A percentile compares a stretch with the other conserved stretches of the same genome.
Evolutionary conservation across 345 rosid species (phyloP).

Genomic region (Dipteronia sinensis): DNA sequence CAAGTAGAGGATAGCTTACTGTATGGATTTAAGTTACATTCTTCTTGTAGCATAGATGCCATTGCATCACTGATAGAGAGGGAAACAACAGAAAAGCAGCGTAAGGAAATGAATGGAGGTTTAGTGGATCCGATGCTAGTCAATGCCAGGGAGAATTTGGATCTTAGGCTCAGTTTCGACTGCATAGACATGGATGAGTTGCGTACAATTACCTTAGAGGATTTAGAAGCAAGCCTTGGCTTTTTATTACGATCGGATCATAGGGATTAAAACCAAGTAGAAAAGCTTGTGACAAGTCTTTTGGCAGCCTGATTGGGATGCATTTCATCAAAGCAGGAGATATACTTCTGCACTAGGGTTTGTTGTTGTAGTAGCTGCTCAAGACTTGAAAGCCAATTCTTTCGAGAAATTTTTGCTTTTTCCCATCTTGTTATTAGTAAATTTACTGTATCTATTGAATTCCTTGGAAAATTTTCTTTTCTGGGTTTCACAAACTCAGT

Average conservation of each 20-base stretch:
- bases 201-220: constrained; percentile 67
- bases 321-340: constrained; percentile 11
- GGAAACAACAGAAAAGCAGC: constrained; percentile 79
- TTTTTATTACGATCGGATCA: constrained; percentile 44
- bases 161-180: constrained; percentile 79
- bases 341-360: background rate
- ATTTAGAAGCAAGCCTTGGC: constrained; percentile 67
- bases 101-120: constrained; percentile 95
- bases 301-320: background rate
- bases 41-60: constrained; percentile 66
- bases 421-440: constrained; percentile 5
- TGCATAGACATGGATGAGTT: constrained; percentile 75
- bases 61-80: constrained; percentile 62
- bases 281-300: constrained; percentile 7
- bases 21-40: constrained; percentile 72
- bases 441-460: constrained; percentile 5
- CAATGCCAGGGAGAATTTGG: constrained; percentile 91
- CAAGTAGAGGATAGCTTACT: constrained; percentile 60
- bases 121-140: constrained; percentile 77
- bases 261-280: background rate
- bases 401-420: background rate
- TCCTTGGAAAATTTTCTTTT: background rate
- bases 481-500: background rate
- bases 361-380: constrained; percentile 5
- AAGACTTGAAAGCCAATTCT: constrained; percentile 13